Conservation (phyloP, 2,329 filamentous ascomycete species). For the Penicillium capsulatum region DNA sequence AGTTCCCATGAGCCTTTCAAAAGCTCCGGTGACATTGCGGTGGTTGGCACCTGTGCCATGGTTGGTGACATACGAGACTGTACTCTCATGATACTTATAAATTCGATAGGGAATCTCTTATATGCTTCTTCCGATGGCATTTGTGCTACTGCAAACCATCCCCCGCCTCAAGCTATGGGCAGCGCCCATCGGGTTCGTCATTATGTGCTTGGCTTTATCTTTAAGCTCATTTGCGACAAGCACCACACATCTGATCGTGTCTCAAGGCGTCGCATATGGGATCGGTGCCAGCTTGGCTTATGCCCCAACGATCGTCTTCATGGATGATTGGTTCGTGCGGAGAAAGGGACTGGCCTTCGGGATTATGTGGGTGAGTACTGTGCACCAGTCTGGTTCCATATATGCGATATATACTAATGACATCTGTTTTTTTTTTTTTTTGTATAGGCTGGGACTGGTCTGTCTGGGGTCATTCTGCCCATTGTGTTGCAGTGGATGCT, state of each 20-base stretch:
- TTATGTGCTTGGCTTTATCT: constrained; percentile 23
- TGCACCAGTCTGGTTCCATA: background rate
- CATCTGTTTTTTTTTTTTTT: too few species aligned
- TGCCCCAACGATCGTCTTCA: constrained; percentile 44
- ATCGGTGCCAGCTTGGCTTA: constrained; percentile 48
- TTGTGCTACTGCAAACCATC: constrained; percentile 16
- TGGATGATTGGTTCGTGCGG: constrained; percentile 52
- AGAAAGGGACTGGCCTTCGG: constrained; percentile 44
- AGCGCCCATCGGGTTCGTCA: constrained; percentile 15
- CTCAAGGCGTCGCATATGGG: constrained; percentile 31
- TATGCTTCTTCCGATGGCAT: constrained; percentile 18
- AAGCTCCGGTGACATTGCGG: constrained; percentile 48
- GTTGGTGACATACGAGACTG: constrained; percentile 2
- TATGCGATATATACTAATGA: constrained; percentile 1
- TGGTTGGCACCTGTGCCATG: constrained; percentile 53
- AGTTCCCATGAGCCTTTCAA: constrained; percentile 55
- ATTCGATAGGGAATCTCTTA: constrained; percentile 17
- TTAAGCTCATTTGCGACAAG: constrained; percentile 22
- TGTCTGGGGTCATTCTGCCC: constrained; percentile 46
- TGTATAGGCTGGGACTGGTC: constrained; percentile 35
- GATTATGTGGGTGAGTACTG: constrained; percentile 37
- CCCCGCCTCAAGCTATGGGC: constrained; percentile 18
- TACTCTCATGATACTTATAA: background rate
- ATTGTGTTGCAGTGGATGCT: constrained; percentile 45
- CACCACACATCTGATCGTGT: constrained; percentile 19